Percentiles rank a stretch among this genome's conserved stretches.
Conservation (phyloP, 495 filamentous ascomycete genomes). For the Aspergillus bridgeri region DNA sequence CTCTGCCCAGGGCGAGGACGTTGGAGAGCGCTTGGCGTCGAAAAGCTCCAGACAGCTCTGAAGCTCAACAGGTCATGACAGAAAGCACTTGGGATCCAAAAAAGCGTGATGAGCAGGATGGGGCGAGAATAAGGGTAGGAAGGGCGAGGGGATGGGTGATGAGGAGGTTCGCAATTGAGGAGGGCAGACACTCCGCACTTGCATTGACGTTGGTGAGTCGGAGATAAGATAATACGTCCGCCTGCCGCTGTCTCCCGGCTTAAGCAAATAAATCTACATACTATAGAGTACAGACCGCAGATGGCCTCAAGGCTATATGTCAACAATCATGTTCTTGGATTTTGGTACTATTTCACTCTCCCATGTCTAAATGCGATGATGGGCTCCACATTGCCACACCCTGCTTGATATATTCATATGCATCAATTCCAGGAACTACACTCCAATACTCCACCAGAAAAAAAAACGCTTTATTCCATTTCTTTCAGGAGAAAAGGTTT, state of each 20-base stretch:
- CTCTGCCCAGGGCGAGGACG: conserved; percentile 28
- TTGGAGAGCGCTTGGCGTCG: conserved; percentile 21
- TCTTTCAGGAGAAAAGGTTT: conserved; percentile 38
- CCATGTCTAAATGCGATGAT: neutral
- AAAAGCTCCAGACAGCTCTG: conserved; percentile 17
- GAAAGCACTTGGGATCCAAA: neutral
- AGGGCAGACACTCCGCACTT: conserved; percentile 16
- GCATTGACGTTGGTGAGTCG: conserved; percentile 12
- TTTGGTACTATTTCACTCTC: neutral
- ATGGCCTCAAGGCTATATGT: neutral
- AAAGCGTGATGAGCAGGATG: neutral
- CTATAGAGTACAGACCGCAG: neutral
- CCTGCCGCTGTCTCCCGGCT: neutral
- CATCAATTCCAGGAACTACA: conserved; percentile 16
- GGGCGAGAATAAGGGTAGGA: neutral
- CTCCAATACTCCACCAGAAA: conserved; percentile 6
- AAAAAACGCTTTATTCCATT: conserved; percentile 3
- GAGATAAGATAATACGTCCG: conserved; percentile 31
- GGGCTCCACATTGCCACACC: conserved; percentile 1
- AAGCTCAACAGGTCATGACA: conserved; percentile 18
- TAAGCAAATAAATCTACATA: neutral
- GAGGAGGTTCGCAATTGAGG: neutral
- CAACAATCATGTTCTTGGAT: neutral
- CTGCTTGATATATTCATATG: conserved; percentile 4
- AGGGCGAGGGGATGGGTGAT: conserved; percentile 6